Evolutionary conservation across 2,329 filamentous ascomycete genomes (phyloP), one percentile per base, ranked within the genome.

Genomic region (Penicillium brasilianum): DNA sequence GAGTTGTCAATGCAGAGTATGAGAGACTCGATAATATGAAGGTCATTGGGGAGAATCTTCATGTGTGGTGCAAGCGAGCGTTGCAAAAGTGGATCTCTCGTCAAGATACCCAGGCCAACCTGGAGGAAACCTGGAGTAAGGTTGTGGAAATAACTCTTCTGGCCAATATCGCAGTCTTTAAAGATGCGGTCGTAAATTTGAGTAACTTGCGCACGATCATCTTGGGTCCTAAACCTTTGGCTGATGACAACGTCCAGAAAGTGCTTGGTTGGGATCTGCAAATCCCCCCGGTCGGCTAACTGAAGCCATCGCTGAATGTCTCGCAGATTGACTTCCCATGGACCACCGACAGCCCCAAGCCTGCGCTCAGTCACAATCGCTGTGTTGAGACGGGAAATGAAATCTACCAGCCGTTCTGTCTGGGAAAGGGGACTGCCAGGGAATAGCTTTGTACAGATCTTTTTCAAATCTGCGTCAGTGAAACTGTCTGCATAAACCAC

Each of bases 401-500:
- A 96, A 25, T 82, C 80, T 34, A 97, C 93, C 55, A 97, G 81
- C 43, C 84, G 86, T 28, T 83, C 80, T 20, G 93, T 85, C 32
- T 87, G 85, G 1, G 85, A 78, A 0, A 79, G 68, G 0, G 85
- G 76, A 22, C 93, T 84, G 1, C 79, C 74, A 0, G 92, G 88
- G 72, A 92, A 97, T 62, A 91, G 87, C 67, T 90, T 90, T 28
- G 84, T 82, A 50, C 93, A 96, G 65, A 99, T 98, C 50, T 90
- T 81, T 61, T 89, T 84, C 61, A 99, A 79, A 80, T 99, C 95
- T 34, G 91, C 85, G 28, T 90, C 83, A 16, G 85, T 90, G 74
- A 99, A 95, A 4, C 93, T 86, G 72, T 99, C 95, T 60, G 95
- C 93, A 77, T 98, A 98, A 0, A 99, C 96, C 18, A 99, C 94